Conservation (phyloP, 2,329 filamentous ascomycete genomes). For the Lachnellula suecica region DNA sequence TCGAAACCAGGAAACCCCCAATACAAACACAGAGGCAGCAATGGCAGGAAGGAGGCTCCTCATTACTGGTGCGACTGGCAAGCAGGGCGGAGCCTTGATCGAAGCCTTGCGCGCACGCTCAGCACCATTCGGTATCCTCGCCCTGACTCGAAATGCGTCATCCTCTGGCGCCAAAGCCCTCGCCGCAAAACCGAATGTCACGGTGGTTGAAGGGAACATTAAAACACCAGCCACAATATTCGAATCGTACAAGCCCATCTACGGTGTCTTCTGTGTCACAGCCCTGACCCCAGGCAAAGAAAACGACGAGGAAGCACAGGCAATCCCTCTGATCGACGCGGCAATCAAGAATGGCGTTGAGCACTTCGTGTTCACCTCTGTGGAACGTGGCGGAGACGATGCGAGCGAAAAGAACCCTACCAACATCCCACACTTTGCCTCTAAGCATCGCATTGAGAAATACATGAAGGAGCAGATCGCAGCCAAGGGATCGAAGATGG, state of each 20-base stretch:
- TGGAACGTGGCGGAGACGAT: conserved; percentile 60
- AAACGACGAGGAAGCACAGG: conserved; percentile 43
- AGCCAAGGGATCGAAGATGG: conserved; percentile 41
- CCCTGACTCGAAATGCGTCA: conserved; percentile 49
- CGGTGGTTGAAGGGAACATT: conserved; percentile 54
- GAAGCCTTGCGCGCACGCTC: conserved; percentile 35
- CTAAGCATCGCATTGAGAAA: conserved; percentile 54
- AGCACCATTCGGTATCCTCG: conserved; percentile 47
- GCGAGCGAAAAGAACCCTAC: conserved; percentile 47
- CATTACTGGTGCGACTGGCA: conserved; percentile 36
- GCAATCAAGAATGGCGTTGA: conserved; percentile 51
- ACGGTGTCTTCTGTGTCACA: conserved; percentile 54
- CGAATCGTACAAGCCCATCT: conserved; percentile 40
- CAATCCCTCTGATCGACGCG: conserved; percentile 56
- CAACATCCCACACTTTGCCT: conserved; percentile 51
- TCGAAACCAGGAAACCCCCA: no score
- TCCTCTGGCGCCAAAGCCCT: conserved; percentile 47
- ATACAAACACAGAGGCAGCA: background rate
- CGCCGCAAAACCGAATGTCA: conserved; percentile 41
- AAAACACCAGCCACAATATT: conserved; percentile 48
- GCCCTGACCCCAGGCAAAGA: conserved; percentile 33
- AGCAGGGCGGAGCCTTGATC: conserved; percentile 36
- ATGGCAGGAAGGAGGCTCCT: conserved; percentile 24
- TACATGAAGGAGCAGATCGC: conserved; percentile 46
- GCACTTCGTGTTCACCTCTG: conserved; percentile 62